A percentile compares a stretch with the other conserved stretches of the same genome.
These are phyloP conservation scores for Dillenia turbinata DNA, from an alignment of 164 flowering plant species.

Conservation along the genomic window DNA sequence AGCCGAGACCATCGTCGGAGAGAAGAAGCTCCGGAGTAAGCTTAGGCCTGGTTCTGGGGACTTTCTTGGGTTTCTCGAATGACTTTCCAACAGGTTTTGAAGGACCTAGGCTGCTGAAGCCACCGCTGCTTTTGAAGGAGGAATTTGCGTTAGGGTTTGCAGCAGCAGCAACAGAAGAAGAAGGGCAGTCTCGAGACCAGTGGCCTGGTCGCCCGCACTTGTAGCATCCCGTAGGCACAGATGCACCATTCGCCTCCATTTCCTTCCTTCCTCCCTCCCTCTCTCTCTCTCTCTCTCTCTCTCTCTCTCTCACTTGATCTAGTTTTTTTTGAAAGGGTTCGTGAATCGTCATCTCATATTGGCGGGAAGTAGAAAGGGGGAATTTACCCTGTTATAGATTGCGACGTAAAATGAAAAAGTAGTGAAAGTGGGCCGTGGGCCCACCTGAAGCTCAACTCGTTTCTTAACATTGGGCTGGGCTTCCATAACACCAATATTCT, in stretches of 20 bases:
- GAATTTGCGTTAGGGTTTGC: slow-evolving; percentile 13
- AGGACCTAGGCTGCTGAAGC: not conserved
- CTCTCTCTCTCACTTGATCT: too few relatives aligned
- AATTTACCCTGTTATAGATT: too few relatives aligned
- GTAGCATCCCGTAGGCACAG: slow-evolving; percentile 86
- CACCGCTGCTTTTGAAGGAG: slow-evolving; percentile 9
- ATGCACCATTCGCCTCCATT: slow-evolving; percentile 28
- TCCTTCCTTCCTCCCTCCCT: not conserved
- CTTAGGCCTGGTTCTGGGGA: slow-evolving; percentile 64
- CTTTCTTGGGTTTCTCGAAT: slow-evolving; percentile 50
- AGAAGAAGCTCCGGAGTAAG: slow-evolving; percentile 77
- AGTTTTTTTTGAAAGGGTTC: too few relatives aligned
- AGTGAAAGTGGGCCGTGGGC: too few relatives aligned
- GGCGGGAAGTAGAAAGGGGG: too few relatives aligned
- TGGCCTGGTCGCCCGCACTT: slow-evolving; percentile 98
- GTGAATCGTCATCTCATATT: too few relatives aligned
- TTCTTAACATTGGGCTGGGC: too few relatives aligned
- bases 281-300: not conserved
- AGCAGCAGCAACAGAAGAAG: slow-evolving; percentile 17
- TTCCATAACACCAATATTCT: too few relatives aligned
- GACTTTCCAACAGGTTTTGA: slow-evolving; percentile 11
- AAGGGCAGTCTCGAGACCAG: slow-evolving; percentile 96
- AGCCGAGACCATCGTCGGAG: slow-evolving; percentile 82
- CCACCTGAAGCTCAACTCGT: too few relatives aligned
- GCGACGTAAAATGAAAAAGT: too few relatives aligned